Evolutionary conservation across 2,329 filamentous ascomycete species (phyloP).

Genomic region (Emmonsia crescens): DNA sequence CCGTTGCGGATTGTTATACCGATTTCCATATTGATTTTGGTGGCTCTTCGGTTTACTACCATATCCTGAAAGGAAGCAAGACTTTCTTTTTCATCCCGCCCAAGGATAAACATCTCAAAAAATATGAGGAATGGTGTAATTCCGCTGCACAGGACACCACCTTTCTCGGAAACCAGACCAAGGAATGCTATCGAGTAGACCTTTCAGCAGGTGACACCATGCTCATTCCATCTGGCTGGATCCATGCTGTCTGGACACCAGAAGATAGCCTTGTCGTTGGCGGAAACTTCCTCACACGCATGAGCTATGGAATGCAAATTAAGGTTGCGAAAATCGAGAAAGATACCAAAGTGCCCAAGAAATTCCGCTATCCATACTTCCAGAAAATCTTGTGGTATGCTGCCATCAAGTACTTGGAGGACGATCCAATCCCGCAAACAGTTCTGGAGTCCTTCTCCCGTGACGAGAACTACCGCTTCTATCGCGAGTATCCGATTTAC

Average conservation of each 20-base stretch:
- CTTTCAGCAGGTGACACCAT: slow-evolving; percentile 57
- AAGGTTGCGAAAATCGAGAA: slow-evolving; percentile 56
- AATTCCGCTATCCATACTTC: slow-evolving; percentile 58
- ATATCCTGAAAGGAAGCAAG: slow-evolving; percentile 58
- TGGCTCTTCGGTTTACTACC: slow-evolving; percentile 60
- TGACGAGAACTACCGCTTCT: slow-evolving; percentile 43
- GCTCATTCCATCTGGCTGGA: slow-evolving; percentile 62
- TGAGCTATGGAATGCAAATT: slow-evolving; percentile 58
- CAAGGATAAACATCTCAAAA: slow-evolving; percentile 56
- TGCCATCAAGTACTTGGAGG: slow-evolving; percentile 51
- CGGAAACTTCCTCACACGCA: slow-evolving; percentile 57
- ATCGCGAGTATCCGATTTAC: slow-evolving; percentile 46
- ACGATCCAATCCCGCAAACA: slow-evolving; percentile 50
- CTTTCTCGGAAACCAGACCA: slow-evolving; percentile 53
- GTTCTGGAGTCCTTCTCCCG: slow-evolving; percentile 46
- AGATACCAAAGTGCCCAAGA: slow-evolving; percentile 52
- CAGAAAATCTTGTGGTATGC: slow-evolving; percentile 61
- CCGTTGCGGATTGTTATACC: slow-evolving; percentile 59
- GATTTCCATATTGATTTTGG: slow-evolving; percentile 65
- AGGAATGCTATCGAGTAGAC: slow-evolving; percentile 57
- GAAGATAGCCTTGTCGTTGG: slow-evolving; percentile 59
- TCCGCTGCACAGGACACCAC: slow-evolving; percentile 56
- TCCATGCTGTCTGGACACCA: slow-evolving; percentile 61
- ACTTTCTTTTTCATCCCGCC: slow-evolving; percentile 63
- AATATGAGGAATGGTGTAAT: slow-evolving; percentile 61